These are phyloP conservation scores for Metschnikowia shivogae DNA, from an alignment of 805 yeast genomes.

Conservation along the genomic window DNA sequence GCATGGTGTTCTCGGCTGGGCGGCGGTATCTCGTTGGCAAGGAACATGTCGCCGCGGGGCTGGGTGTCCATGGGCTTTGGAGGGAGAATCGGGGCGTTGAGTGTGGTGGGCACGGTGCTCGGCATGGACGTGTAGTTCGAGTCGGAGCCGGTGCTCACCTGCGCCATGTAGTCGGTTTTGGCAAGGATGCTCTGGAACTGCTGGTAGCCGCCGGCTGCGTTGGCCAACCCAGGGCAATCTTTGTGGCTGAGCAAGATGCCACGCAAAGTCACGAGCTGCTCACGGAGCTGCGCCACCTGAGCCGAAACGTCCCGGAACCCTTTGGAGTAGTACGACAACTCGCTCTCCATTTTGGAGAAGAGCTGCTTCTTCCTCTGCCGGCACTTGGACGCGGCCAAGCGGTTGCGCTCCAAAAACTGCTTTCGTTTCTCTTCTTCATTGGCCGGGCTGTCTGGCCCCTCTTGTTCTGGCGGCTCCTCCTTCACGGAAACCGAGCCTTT, in stretches of 20 bases:
- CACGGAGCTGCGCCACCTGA: conserved; percentile 56
- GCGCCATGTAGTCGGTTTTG: conserved; percentile 28
- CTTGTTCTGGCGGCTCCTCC: conserved; percentile 9
- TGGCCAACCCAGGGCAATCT: conserved; percentile 41
- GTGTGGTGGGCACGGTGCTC: conserved; percentile 38
- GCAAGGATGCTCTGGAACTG: conserved; percentile 41
- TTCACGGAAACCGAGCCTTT: conserved; percentile 8
- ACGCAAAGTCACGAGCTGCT: conserved; percentile 50
- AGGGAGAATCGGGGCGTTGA: conserved; percentile 14
- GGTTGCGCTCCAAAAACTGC: conserved; percentile 79
- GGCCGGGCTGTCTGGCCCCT: conserved; percentile 4
- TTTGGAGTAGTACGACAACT: conserved; percentile 61
- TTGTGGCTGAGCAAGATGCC: conserved; percentile 47
- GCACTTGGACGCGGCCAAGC: conserved; percentile 94
- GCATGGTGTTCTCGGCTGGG: neutral
- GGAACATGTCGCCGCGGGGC: conserved; percentile 1
- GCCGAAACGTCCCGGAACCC: conserved; percentile 65
- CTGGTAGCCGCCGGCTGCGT: conserved; percentile 45
- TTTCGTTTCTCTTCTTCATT: conserved; percentile 51
- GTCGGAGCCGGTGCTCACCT: conserved; percentile 22
- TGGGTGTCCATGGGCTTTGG: conserved; percentile 1
- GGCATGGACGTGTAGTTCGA: conserved; percentile 29
- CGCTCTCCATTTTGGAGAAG: conserved; percentile 76
- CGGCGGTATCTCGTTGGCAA: neutral
- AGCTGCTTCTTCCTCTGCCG: conserved; percentile 91